Evolutionary conservation across 345 rosid genomes (phyloP).

Genomic region (Heritiera littoralis): DNA sequence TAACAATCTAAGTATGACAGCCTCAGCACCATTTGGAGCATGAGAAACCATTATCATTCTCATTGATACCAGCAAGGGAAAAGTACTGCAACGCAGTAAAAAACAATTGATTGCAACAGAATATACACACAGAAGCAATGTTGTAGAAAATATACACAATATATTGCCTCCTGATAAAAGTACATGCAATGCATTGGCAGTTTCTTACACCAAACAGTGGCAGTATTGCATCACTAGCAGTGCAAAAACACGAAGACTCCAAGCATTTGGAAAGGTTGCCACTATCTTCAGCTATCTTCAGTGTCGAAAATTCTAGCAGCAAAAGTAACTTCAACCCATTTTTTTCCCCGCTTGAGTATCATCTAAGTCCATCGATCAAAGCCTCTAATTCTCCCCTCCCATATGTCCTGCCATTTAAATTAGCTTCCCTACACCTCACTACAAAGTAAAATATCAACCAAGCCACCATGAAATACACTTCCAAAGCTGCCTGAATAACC

Average conservation of each 20-base stretch:
- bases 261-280: slow-evolving; percentile 33
- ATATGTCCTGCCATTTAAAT: slow-evolving; percentile 66
- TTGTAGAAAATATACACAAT: slow-evolving; percentile 47
- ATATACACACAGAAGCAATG: slow-evolving; percentile 54
- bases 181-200: slow-evolving; percentile 39
- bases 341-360: slow-evolving; percentile 31
- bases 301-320: slow-evolving; percentile 36
- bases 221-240: slow-evolving; percentile 39
- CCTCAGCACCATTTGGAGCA: slow-evolving; percentile 9
- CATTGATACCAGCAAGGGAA: slow-evolving; percentile 24
- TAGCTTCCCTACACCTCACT: slow-evolving; percentile 72
- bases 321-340: slow-evolving; percentile 16
- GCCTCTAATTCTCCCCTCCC: slow-evolving; percentile 86
- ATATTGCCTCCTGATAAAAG: slow-evolving; percentile 36
- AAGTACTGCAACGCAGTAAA: slow-evolving; percentile 27
- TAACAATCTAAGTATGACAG: not conserved
- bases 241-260: slow-evolving; percentile 35
- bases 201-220: slow-evolving; percentile 35
- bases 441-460: slow-evolving; percentile 86
- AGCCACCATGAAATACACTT: slow-evolving; percentile 86
- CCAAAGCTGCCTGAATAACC: slow-evolving; percentile 66
- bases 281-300: slow-evolving; percentile 29
- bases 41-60: slow-evolving; percentile 30
- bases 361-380: slow-evolving; percentile 68
- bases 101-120: slow-evolving; percentile 46